Percentiles rank a stretch among this genome's conserved stretches.
Evolutionary conservation across 2,329 filamentous ascomycete species (phyloP).

Genomic region (Cercospora sojina): DNA sequence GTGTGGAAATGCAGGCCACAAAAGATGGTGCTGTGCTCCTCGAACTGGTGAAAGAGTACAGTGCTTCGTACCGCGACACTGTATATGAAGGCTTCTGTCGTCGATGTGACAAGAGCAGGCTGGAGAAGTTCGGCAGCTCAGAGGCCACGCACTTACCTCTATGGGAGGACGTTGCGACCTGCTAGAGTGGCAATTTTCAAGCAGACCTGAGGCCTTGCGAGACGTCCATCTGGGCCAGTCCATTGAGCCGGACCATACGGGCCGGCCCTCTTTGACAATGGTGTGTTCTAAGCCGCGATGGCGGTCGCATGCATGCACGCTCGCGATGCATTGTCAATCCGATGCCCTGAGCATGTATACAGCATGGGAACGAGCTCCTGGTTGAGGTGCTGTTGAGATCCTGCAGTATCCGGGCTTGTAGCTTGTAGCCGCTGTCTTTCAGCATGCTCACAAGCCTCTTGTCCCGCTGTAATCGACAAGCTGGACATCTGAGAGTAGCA

Average conservation of each 20-base stretch:
- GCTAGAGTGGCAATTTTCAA: not conserved
- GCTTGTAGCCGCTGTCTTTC: not conserved
- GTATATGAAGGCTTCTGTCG: conserved; percentile 23
- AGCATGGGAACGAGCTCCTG: not conserved
- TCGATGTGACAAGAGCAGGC: conserved; percentile 18
- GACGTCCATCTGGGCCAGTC: not conserved
- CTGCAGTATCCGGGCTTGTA: not conserved
- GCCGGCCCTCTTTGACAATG: not conserved
- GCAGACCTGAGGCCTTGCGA: not conserved
- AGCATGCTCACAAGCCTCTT: not conserved
- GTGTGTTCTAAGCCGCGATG: not conserved
- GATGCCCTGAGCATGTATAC: not conserved
- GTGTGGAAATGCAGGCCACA: conserved; percentile 20
- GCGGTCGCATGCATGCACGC: not conserved
- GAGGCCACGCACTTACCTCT: conserved; percentile 19
- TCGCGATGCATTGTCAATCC: not conserved
- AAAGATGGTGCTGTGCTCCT: conserved; percentile 23
- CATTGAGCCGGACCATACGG: not conserved
- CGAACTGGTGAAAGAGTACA: conserved; percentile 27
- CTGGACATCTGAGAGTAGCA: not conserved
- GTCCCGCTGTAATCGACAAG: not conserved
- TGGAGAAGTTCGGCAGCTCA: conserved; percentile 19
- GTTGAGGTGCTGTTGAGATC: not conserved
- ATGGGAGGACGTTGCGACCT: conserved; percentile 22
- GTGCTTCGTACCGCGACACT: conserved; percentile 19